A percentile compares a stretch with the other conserved stretches of the same genome.
These are phyloP conservation scores for Gossypium lobatum DNA, from an alignment of 441 rosid species.

Conservation along the genomic window DNA sequence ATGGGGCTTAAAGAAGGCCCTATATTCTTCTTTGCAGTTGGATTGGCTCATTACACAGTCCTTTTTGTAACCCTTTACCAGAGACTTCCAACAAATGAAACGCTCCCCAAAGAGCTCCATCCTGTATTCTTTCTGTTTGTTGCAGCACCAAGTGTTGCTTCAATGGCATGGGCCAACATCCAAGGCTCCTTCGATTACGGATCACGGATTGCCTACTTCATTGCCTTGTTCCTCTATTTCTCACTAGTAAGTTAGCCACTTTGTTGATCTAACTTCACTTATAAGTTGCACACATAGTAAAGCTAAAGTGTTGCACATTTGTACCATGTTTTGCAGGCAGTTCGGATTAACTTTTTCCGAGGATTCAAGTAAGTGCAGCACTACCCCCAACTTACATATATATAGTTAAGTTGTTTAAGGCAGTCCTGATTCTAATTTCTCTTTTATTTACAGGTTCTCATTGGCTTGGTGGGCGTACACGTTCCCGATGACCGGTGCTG, in stretches of 20 bases:
- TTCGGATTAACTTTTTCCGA: constrained; percentile 68
- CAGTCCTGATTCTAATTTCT: not conserved
- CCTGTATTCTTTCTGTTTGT: constrained; percentile 90
- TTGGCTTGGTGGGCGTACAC: constrained; percentile 97
- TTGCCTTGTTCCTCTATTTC: constrained; percentile 76
- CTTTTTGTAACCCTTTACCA: constrained; percentile 90
- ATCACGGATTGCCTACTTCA: constrained; percentile 73
- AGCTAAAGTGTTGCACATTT: not conserved
- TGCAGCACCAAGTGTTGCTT: constrained; percentile 85
- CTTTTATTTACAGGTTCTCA: constrained; percentile 49
- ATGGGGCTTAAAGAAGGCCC: constrained; percentile 92
- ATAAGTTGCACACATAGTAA: not conserved
- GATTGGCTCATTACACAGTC: constrained; percentile 75
- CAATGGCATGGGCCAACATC: constrained; percentile 80
- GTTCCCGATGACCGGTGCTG: constrained; percentile 85
- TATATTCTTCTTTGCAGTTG: constrained; percentile 76
- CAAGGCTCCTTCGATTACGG: constrained; percentile 63
- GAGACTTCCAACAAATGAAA: constrained; percentile 80
- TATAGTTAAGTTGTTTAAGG: not conserved
- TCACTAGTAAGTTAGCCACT: constrained; percentile 48
- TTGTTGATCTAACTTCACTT: not conserved
- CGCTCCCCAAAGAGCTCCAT: constrained; percentile 89
- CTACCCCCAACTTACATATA: not conserved
- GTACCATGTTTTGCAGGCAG: constrained; percentile 39
- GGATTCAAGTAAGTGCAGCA: constrained; percentile 59